phyloP scores from a whole-genome alignment of 2,329 filamentous ascomycete species.

The Exophiala mesophila region DNA sequence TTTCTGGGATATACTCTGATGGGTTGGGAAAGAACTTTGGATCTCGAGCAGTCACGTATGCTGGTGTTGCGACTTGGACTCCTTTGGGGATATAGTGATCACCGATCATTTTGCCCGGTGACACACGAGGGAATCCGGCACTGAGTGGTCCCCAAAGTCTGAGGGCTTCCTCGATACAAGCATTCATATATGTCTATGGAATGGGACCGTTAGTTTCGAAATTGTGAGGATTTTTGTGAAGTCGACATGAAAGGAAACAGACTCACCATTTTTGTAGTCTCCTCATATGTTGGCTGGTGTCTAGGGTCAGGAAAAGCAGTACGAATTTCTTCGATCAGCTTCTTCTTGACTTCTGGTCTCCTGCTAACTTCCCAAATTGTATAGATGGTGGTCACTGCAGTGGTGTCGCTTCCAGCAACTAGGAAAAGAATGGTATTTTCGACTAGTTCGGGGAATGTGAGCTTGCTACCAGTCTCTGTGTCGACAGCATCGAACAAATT shows the following conservation, averaged over 20 bases:
- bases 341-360: conserved; percentile 34
- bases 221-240: not conserved
- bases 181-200: conserved; percentile 4
- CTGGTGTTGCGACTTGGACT: conserved; percentile 37
- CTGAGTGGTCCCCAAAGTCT: conserved; percentile 9
- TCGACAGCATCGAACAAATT: conserved; percentile 11
- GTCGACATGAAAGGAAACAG: not conserved
- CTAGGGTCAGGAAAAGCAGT: conserved; percentile 6
- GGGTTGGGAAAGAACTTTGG: conserved; percentile 41
- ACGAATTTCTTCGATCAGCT: conserved; percentile 36
- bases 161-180: conserved; percentile 8
- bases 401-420: conserved; percentile 49
- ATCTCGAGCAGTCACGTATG: conserved; percentile 39
- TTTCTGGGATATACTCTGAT: conserved; percentile 42
- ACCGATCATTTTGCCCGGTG: conserved; percentile 31
- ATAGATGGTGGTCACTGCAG: conserved; percentile 41
- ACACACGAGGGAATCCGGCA: conserved; percentile 7
- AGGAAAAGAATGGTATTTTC: conserved; percentile 28
- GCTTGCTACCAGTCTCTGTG: conserved; percentile 4
- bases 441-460: conserved; percentile 2
- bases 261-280: conserved; percentile 8
- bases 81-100: conserved; percentile 43
- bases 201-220: too few species aligned
- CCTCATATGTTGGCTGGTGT: conserved; percentile 3
- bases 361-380: conserved; percentile 37